Percentiles rank a stretch among this genome's conserved stretches.
Evolutionary conservation across 2,329 filamentous ascomycete species (phyloP).

Genomic region (Ilyonectria sp.): DNA sequence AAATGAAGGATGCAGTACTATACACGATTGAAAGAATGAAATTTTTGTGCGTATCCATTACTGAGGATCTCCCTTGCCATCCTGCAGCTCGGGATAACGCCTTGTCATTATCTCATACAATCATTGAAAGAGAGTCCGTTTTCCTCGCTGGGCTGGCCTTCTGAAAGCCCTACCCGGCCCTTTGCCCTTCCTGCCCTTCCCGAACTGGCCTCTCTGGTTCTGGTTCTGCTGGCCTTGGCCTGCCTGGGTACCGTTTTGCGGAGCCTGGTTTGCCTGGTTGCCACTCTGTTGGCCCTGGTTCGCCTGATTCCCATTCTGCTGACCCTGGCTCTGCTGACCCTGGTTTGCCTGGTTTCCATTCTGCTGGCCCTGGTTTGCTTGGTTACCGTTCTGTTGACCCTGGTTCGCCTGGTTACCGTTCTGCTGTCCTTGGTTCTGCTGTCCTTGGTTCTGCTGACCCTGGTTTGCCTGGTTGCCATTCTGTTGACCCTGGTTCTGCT

Average conservation of each 20-base stretch:
- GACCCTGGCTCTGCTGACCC: constrained; percentile 15
- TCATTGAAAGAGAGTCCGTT: constrained; percentile 16
- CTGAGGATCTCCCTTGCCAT: neutral
- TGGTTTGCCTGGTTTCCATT: constrained; percentile 9
- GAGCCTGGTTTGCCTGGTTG: too few relatives aligned
- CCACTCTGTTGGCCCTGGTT: constrained; percentile 15
- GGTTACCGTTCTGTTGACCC: constrained; percentile 8
- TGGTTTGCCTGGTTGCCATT: constrained; percentile 7
- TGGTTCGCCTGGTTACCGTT: constrained; percentile 18
- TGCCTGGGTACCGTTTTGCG: too few relatives aligned
- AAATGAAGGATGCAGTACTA: neutral
- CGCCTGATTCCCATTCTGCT: constrained; percentile 2
- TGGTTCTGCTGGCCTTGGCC: neutral
- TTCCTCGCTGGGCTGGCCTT: constrained; percentile 18
- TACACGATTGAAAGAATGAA: neutral
- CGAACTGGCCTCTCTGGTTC: constrained; percentile 18
- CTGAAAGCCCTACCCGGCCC: neutral
- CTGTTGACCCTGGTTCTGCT: neutral
- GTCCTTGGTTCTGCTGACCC: constrained; percentile 13
- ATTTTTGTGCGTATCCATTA: neutral
- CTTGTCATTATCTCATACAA: neutral
- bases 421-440: too few relatives aligned
- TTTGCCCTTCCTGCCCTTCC: neutral
- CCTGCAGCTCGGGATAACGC: neutral
- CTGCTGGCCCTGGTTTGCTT: constrained; percentile 18